These are phyloP conservation scores for Leccinum variicolor DNA, from an alignment of 768 basidiomycete genomes.

Conservation along the genomic window DNA sequence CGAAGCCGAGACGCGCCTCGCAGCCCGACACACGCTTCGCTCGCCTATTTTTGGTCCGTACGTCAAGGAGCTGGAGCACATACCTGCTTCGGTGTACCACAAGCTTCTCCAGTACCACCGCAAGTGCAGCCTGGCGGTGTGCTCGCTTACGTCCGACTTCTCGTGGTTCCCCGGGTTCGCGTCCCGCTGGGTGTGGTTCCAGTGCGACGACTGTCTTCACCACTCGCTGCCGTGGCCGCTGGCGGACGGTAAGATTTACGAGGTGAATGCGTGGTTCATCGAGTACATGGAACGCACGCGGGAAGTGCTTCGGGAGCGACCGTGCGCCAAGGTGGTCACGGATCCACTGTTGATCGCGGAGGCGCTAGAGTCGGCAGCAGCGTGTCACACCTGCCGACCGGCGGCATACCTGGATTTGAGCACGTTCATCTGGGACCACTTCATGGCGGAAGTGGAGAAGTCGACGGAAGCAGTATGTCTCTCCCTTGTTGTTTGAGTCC, in stretches of 20 bases:
- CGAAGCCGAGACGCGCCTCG: constrained; percentile 31
- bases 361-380: constrained; percentile 26
- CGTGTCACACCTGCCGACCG: constrained; percentile 30
- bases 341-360: constrained; percentile 31
- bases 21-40: constrained; percentile 35
- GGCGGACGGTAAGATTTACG: constrained; percentile 34
- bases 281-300: constrained; percentile 34
- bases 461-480: constrained; percentile 26
- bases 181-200: constrained; percentile 38
- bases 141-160: constrained; percentile 33
- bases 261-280: constrained; percentile 34
- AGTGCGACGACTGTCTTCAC: constrained; percentile 36
- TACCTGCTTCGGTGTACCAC: constrained; percentile 36
- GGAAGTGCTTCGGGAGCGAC: constrained; percentile 28
- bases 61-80: constrained; percentile 35
- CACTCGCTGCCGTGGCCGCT: constrained; percentile 33
- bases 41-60: constrained; percentile 34
- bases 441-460: constrained; percentile 28
- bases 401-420: constrained; percentile 31
- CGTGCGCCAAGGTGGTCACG: constrained; percentile 28
- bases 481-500: background rate
- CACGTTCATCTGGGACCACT: constrained; percentile 30
- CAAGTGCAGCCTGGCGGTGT: constrained; percentile 29
- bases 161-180: constrained; percentile 36
- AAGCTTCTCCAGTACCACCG: constrained; percentile 36